Evolutionary conservation across 1,284 basidiomycete species (phyloP), one percentile per base, ranked within the genome.

Genomic region (Melanopsichium pennsylvanicum): DNA sequence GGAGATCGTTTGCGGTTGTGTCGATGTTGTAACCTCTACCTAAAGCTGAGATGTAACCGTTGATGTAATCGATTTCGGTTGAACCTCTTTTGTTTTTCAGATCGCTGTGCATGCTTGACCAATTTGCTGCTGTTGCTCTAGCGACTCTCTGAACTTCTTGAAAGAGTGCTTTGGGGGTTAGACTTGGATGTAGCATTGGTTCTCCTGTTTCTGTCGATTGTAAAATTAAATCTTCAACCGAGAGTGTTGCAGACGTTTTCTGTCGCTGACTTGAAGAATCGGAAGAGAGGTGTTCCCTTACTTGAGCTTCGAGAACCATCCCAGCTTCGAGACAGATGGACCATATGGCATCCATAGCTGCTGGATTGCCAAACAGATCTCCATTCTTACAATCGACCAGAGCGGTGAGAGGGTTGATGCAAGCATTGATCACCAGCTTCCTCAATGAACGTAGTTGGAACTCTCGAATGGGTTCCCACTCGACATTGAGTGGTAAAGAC

Each of bases 401-500:
- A 0, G 92, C 90, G 0, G 93, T 92, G 63, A 97, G 84, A 0
- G 94, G 89, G 78, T 97, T 95, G 82, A 97, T 87, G 75, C 89
- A 86, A 12, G 89, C 85, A 80, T 96, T 94, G 67, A 92, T 87
- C 27, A 90, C 91, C 46, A 97, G 84, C 82, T 95, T 96, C 64
- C 88, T 87, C 26, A 91, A 87, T 82, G 93, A 86, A 6, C 86
- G 84, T 26, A 88, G 83, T 66, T 93, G 88, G 18, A 95, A 82
- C 15, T 88, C 84, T 2, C 86, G 83, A 68, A 91, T 87, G 0
- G 90, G 86, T 23, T 86, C 84, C 88, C 93, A 92, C 19, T 78
- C 70, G 26, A 78, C 76, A 22, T 75, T 66, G 23, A 81, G 67
- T 15, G 78, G 74, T 5, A 80, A 51, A 4, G 68, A 59, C 11